Base-by-base conservation (phyloP, 2,329 filamentous ascomycete species). In the Lecanicillium sp. region DNA sequence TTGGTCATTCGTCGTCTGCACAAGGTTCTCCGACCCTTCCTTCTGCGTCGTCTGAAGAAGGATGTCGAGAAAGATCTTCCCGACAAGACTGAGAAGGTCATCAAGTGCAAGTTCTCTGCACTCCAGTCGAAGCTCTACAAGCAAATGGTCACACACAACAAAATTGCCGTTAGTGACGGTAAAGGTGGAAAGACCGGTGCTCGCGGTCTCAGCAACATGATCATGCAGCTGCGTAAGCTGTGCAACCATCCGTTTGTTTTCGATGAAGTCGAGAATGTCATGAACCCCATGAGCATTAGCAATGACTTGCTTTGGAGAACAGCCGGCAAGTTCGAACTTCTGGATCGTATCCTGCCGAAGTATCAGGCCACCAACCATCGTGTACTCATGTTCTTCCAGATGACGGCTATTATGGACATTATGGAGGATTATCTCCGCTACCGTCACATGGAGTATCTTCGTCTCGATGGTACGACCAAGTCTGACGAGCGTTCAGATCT, bases 331-430 rank as follows among this genome's bases (percentile, higher is more conserved):
- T 98, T 98, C 60, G 93, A 98, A 71, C 76, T 98, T 24, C 76
- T 98, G 21, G 93, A 98, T 65, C 80, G 93, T 44, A 77, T 98
- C 52, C 67, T 98, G 54, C 93, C 93, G 39, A 98, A 98, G 69
- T 97, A 98, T 67, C 81, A 87, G 58, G 83, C 79, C 3, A 90
- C 88, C 1, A 89, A 89, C 14, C 93, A 98, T 79, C 86, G 93
- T 67, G 90, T 97, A 23, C 76, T 98, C 65, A 97, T 98, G 87
- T 98, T 98, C 79, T 98, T 98, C 77, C 93, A 98, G 67, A 98
- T 98, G 93, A 98, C 93, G 4, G 90, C 95, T 53, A 98, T 98
- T 64, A 98, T 98, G 93, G 95, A 98, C 69, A 98, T 98, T 61
- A 97, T 98, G 93, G 93, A 98, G 60, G 93, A 98, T 65, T 98